Evolutionary conservation across 2,329 filamentous ascomycete genomes (phyloP).

Genomic region (Aspergillus sp.): DNA sequence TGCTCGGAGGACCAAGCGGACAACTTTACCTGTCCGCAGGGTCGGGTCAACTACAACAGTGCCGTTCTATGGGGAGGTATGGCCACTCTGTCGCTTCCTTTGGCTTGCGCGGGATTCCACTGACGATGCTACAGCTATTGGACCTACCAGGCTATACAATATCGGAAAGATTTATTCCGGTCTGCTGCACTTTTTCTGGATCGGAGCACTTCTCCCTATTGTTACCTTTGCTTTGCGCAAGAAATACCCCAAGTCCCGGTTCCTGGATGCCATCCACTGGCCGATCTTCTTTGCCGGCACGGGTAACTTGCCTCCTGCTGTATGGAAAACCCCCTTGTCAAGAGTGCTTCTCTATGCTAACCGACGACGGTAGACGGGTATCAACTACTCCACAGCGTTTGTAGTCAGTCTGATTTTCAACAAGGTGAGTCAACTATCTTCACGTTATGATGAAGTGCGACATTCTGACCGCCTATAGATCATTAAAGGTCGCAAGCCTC

Average conservation of each 20-base stretch:
- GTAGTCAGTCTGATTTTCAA: constrained; percentile 40
- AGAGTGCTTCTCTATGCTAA: not conserved
- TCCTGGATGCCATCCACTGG: constrained; percentile 25
- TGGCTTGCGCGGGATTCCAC: not conserved
- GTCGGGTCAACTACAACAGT: constrained; percentile 47
- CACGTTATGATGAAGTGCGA: no score
- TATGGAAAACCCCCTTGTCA: not conserved
- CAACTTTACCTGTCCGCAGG: constrained; percentile 51
- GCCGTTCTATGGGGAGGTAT: constrained; percentile 50
- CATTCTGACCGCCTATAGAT: not conserved
- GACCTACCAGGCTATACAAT: constrained; percentile 50
- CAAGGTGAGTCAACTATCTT: constrained; percentile 17
- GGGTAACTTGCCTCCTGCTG: constrained; percentile 28
- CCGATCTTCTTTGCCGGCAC: constrained; percentile 30
- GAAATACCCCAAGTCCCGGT: constrained; percentile 55
- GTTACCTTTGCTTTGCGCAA: constrained; percentile 57
- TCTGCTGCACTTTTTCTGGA: constrained; percentile 53
- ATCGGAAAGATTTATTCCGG: constrained; percentile 49
- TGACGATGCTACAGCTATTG: constrained; percentile 37
- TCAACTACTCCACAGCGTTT: constrained; percentile 27
- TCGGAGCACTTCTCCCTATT: constrained; percentile 47
- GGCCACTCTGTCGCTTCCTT: not conserved
- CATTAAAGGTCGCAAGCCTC: constrained; percentile 18
- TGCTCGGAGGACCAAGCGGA: constrained; percentile 44
- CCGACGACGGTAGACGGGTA: constrained; percentile 18